Evolutionary conservation across 257 asterid genomes (phyloP).

Genomic region (Penstemon barbatus): DNA sequence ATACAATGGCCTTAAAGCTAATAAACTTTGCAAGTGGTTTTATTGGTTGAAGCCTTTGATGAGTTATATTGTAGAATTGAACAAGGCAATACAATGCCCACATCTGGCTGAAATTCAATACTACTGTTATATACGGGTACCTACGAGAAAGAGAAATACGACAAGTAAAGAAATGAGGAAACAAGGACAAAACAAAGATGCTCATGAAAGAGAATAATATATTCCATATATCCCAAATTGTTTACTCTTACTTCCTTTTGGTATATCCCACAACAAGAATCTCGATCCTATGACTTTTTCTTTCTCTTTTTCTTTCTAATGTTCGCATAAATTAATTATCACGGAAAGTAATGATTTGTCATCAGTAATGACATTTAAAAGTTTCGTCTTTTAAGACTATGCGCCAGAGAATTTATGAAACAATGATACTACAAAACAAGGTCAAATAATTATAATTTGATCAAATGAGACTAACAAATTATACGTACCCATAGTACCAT

Average conservation of each 20-base stretch:
- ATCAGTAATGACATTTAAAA: too few species aligned
- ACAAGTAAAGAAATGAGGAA: constrained; percentile 3
- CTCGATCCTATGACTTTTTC: too few species aligned
- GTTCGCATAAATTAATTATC: too few species aligned
- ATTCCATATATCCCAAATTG: too few species aligned
- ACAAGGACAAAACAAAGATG: background rate
- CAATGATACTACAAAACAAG: background rate
- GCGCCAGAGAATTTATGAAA: too few species aligned
- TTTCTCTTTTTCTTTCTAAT: too few species aligned
- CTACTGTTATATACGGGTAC: constrained; percentile 79
- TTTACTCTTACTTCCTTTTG: too few species aligned
- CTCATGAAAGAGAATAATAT: too few species aligned
- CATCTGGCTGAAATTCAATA: constrained; percentile 92
- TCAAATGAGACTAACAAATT: background rate
- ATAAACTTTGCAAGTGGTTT: constrained; percentile 95
- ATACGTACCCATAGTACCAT: constrained; percentile 85
- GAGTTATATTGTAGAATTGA: constrained; percentile 83
- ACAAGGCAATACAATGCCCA: constrained; percentile 94
- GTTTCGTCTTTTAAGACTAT: too few species aligned
- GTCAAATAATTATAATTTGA: background rate
- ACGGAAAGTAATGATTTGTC: too few species aligned
- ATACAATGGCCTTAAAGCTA: constrained; percentile 95
- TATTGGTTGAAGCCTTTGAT: constrained; percentile 64
- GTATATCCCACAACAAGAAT: too few species aligned
- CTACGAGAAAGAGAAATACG: constrained; percentile 40